Evolutionary conservation across 345 rosid genomes (phyloP).

Genomic region (Brassica juncea): DNA sequence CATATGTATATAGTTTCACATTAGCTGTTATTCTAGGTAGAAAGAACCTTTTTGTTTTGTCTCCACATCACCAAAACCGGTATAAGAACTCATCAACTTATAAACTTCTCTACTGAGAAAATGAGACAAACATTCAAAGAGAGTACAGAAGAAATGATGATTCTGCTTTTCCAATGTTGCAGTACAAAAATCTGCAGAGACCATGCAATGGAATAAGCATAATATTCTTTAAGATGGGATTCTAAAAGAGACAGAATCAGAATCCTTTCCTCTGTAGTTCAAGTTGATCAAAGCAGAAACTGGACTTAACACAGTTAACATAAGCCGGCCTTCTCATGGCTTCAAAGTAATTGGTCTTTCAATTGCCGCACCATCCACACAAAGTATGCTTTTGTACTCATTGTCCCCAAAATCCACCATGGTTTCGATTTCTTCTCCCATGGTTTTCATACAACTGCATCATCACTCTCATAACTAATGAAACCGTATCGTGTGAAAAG

Average conservation of each 20-base stretch:
- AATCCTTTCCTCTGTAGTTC: constrained; percentile 41
- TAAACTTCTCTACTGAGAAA: too few relatives aligned
- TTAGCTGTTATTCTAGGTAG: too few relatives aligned
- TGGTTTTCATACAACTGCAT: constrained; percentile 93
- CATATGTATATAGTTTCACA: too few relatives aligned
- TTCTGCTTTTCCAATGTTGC: too few relatives aligned
- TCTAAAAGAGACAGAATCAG: constrained; percentile 18
- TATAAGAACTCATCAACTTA: too few relatives aligned
- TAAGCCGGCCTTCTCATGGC: constrained; percentile 78
- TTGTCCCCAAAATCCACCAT: constrained; percentile 80
- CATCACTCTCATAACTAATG: neutral
- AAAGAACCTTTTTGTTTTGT: too few relatives aligned
- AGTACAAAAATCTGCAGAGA: too few relatives aligned
- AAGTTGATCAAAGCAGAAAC: constrained; percentile 55
- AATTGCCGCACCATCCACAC: constrained; percentile 86
- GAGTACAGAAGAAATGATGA: too few relatives aligned
- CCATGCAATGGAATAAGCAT: too few relatives aligned
- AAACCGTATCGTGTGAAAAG: neutral
- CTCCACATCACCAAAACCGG: too few relatives aligned
- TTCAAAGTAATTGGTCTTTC: constrained; percentile 71
- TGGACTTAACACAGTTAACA: constrained; percentile 63
- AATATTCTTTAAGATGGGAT: neutral
- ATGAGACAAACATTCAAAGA: too few relatives aligned
- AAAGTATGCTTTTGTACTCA: constrained; percentile 80
- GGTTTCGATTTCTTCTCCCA: constrained; percentile 90